Percentiles rank a stretch among this genome's conserved stretches.
Evolutionary conservation across 2,329 filamentous ascomycete species (phyloP).

Genomic region (Cordyceps cicadae): DNA sequence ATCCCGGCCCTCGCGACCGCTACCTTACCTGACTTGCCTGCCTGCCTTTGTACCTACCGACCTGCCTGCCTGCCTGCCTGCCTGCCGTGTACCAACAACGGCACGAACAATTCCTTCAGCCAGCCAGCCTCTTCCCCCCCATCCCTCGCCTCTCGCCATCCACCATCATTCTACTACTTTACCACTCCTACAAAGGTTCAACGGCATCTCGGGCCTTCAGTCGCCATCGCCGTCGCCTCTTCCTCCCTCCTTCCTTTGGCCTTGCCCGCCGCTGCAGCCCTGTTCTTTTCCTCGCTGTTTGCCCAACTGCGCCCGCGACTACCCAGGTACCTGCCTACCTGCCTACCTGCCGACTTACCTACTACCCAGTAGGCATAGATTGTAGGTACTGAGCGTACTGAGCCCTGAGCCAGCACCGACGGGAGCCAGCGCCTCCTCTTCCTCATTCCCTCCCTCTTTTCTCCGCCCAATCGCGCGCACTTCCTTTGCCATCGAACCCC

Average conservation of each 20-base stretch:
- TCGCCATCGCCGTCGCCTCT: background rate
- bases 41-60: too few relatives aligned
- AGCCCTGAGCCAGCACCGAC: background rate
- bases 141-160: background rate
- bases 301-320: background rate
- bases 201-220: background rate
- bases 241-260: background rate
- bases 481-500: background rate
- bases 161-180: background rate
- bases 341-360: too few relatives aligned
- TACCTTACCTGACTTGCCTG: background rate
- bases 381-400: too few relatives aligned
- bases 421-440: background rate
- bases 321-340: too few relatives aligned
- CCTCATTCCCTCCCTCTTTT: background rate
- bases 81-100: too few relatives aligned
- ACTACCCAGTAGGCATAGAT: too few relatives aligned
- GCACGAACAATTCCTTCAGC: too few relatives aligned
- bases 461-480: conserved; percentile 1
- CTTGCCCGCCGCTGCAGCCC: background rate
- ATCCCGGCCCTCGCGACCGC: background rate
- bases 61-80: too few relatives aligned
- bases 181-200: background rate
- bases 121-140: background rate
- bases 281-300: background rate